Evolutionary conservation across 1,284 basidiomycete genomes (phyloP).

Genomic region (Kalmanozyma brasiliensis): DNA sequence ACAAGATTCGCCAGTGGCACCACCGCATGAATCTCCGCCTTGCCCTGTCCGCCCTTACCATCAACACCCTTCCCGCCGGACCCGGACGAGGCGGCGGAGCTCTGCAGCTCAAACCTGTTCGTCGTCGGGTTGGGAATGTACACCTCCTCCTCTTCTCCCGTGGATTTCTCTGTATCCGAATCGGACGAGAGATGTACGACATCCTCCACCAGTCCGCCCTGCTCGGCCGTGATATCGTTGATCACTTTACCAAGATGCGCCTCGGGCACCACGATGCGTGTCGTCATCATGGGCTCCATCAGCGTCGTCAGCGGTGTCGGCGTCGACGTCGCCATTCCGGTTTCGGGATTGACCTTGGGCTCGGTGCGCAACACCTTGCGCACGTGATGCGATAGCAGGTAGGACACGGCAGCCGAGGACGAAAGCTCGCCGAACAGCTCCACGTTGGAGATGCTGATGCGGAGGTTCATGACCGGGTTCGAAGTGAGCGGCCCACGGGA

Average conservation of each 20-base stretch:
- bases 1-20: slow-evolving; percentile 83
- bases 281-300: slow-evolving; percentile 66
- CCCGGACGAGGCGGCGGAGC: slow-evolving; percentile 68
- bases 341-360: slow-evolving; percentile 12
- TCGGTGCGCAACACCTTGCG: slow-evolving; percentile 44
- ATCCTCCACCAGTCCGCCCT: slow-evolving; percentile 56
- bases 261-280: slow-evolving; percentile 50
- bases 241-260: slow-evolving; percentile 59
- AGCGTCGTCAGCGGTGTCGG: slow-evolving; percentile 33
- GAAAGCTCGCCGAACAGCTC: slow-evolving; percentile 53
- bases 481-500: slow-evolving; percentile 61
- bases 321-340: not conserved
- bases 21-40: slow-evolving; percentile 69
- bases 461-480: slow-evolving; percentile 54
- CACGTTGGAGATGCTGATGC: slow-evolving; percentile 42
- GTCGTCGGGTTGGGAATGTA: slow-evolving; percentile 77
- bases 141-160: slow-evolving; percentile 72
- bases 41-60: slow-evolving; percentile 28
- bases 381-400: slow-evolving; percentile 45
- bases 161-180: slow-evolving; percentile 56
- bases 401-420: slow-evolving; percentile 48
- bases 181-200: slow-evolving; percentile 66
- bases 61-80: slow-evolving; percentile 55
- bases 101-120: slow-evolving; percentile 74
- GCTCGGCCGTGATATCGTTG: slow-evolving; percentile 60